Base-by-base conservation (phyloP, 1,284 basidiomycete species). In the Cystodermella granulosa region DNA sequence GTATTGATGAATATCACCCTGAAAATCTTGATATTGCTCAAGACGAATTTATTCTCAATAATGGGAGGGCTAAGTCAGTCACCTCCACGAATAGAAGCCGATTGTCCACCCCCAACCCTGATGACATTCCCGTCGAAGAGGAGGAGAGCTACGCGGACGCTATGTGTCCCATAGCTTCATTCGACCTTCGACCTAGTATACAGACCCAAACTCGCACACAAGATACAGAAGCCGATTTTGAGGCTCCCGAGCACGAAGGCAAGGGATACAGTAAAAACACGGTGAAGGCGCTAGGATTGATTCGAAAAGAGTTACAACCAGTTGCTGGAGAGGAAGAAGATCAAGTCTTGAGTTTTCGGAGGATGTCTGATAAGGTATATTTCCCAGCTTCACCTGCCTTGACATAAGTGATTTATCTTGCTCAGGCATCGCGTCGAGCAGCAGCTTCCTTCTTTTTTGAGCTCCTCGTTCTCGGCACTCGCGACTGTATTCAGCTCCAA, bases 361-460 rank as follows among this genome's bases (percentile, higher is more conserved):
- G 79, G 57, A 79, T 87, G 69, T 76, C 87, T 2, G 73, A 83
- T 56, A 89, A 85, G 79, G 87, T 86, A 52, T 49, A 73, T 63
- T 55, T 36, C 23, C 16, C 23, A 45, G 31, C 50, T 45, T 40
- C 18, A 43, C 22, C 41, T 13, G 28, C 39, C 34, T 26, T 18
- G 35, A 39, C 21, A 11, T 49, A 21, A 43, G 42, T 42, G 21
- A 35, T 44, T 36, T 43, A 5, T 45, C 20, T 35, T 26, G 39
- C 41, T 45, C 54, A 93, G 82, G 90, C 91, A 6, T 87, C 89
- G 6, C 84, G 91, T 43, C 83, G 91, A 38, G 95, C 93, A 3
- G 92, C 94, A 0, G 83, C 93, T 1, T 84, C 90, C 2, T 98
- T 98, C 77, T 98, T 98, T 77, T 98, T 98, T 61, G 95, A 98